Base-by-base conservation (phyloP, 164 flowering plant genomes). In the Tinospora cordifolia region DNA sequence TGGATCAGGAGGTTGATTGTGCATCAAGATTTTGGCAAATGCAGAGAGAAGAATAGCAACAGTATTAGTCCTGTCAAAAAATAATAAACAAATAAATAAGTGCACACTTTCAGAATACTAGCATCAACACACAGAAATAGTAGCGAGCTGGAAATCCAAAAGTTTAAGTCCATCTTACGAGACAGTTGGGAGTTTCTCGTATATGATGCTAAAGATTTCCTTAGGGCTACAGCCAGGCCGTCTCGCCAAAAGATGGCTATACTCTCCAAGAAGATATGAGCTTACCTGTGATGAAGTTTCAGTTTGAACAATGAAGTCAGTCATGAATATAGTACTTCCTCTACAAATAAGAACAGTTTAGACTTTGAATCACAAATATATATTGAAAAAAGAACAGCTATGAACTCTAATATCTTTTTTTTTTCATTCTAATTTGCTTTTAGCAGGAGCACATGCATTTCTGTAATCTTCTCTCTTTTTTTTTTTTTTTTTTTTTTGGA, bases 11-110 rank as follows among this genome's bases (percentile, higher is more conserved):
- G 97, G 98, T 71, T 92, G 96, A 51, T 87, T 79, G 76, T 95
- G 99, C 99, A 92, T 90, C 75, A 92, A 85, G 72, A 95, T 89
- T 82, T 95, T 95, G 66, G 97, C 99, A 84, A 91, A 95, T 59
- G 99, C 84, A 57, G 99, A 95, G 58, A 95, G 93, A 78, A 95
- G 90, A 72, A 95, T 89, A 58, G 99, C 78, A 74, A 95, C 81
- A 7, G 96, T 92, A 54, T 91, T 66, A 65, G 89, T 83, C 86
- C 99, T 94, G 92, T 65, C 66, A 69, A 65, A 40, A 26, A 22
- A 62, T n/a, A n/a, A n/a, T n/a, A n/a, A n/a, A n/a, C n/a, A n/a
- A n/a, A n/a, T n/a, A n/a, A n/a, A n/a, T n/a, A n/a, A n/a, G n/a
- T n/a, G n/a, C 24, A 19, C 21, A 54, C 22, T 54, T 54, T 54